Evolutionary conservation across 805 yeast genomes (phyloP).

Genomic region (Kodamaea leandrae): DNA sequence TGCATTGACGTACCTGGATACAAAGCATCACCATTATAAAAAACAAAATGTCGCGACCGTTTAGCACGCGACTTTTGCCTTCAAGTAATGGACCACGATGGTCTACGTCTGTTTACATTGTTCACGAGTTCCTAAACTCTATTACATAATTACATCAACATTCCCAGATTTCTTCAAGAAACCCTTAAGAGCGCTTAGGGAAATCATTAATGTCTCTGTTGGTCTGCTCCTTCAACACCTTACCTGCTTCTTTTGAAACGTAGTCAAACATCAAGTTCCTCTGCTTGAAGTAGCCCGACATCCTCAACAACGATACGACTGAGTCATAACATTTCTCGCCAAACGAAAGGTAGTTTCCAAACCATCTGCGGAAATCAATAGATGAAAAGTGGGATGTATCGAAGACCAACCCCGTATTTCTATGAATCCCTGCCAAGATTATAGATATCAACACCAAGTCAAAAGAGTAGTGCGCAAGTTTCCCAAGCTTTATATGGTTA

Average conservation of each 20-base stretch:
- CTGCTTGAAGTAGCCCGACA: constrained; percentile 52
- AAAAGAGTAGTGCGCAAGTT: constrained; percentile 64
- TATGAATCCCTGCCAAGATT: constrained; percentile 79
- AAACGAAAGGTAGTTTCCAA: constrained; percentile 51
- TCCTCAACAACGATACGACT: constrained; percentile 43
- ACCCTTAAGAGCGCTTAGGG: constrained; percentile 4
- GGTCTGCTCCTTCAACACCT: constrained; percentile 28
- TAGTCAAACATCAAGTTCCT: constrained; percentile 36
- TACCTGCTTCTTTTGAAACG: constrained; percentile 30
- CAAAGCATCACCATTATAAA: constrained; percentile 1
- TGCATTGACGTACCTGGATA: constrained; percentile 7
- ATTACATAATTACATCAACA: no score
- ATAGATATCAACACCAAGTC: constrained; percentile 80
- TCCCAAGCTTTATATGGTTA: constrained; percentile 49
- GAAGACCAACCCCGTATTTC: constrained; percentile 73
- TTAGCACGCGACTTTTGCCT: not conserved
- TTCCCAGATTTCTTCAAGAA: not conserved
- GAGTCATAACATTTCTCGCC: constrained; percentile 61
- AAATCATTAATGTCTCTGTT: constrained; percentile 28
- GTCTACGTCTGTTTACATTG: no score
- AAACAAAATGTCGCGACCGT: not conserved
- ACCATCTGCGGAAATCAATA: constrained; percentile 42
- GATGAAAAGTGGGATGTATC: constrained; percentile 51
- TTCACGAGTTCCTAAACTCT: no score
- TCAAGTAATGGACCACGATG: no score